phyloP scores from a whole-genome alignment of 176 grass and related monocot species.

The Secale cereale region DNA sequence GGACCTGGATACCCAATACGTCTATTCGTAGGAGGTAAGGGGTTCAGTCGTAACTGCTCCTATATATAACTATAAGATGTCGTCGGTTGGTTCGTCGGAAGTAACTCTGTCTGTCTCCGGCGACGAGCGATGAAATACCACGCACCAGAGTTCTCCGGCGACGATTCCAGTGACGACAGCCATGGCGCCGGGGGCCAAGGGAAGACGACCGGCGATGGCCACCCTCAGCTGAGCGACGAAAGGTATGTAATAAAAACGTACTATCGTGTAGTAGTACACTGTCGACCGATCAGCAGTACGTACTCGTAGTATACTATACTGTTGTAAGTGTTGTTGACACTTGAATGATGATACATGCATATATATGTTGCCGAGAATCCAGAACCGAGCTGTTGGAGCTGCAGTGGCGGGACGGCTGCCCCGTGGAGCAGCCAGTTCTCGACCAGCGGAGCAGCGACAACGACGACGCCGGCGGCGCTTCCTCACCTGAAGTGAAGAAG shows the following conservation, averaged over 20 bases:
- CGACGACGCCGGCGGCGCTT: neutral
- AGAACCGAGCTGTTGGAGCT: slow-evolving; percentile 12
- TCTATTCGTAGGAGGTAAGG: neutral
- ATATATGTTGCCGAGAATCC: neutral
- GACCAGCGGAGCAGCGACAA: neutral
- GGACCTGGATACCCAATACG: neutral
- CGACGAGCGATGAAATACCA: neutral
- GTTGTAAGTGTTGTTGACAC: no score
- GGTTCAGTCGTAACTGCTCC: neutral
- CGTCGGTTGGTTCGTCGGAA: neutral
- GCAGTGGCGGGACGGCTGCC: slow-evolving; percentile 17
- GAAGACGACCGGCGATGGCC: neutral
- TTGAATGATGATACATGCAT: neutral
- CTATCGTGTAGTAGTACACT: neutral
- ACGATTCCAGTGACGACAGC: neutral
- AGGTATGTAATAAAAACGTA: neutral
- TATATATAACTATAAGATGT: neutral
- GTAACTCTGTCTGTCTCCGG: neutral
- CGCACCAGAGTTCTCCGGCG: neutral
- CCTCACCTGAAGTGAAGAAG: neutral
- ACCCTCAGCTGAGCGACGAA: neutral
- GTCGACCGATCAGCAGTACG: neutral
- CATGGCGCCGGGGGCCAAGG: neutral
- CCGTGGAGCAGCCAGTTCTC: slow-evolving; percentile 3
- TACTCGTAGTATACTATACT: neutral